Percentiles rank a stretch among this genome's conserved stretches.
Conservation (phyloP, 2,329 filamentous ascomycete species). For the Fusarium sp. region DNA sequence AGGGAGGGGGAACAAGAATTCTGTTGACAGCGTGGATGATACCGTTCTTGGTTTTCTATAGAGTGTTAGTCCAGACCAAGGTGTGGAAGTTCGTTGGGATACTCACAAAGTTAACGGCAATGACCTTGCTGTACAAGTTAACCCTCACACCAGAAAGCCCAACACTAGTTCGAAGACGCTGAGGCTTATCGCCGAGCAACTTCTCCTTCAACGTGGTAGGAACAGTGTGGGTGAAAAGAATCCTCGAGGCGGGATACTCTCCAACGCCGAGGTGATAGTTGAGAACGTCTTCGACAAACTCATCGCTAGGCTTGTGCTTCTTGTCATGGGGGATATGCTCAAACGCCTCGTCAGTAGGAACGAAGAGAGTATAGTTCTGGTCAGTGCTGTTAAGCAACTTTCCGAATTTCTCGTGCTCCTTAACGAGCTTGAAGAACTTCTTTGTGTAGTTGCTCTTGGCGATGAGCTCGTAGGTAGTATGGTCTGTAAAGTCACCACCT, state of each 20-base stretch:
- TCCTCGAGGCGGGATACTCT: conserved; percentile 71
- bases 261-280: conserved; percentile 80
- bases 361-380: conserved; percentile 83
- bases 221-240: conserved; percentile 79
- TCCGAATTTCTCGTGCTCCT: conserved; percentile 78
- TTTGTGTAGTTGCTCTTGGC: conserved; percentile 80
- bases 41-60: conserved; percentile 78
- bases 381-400: conserved; percentile 78
- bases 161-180: conserved; percentile 78
- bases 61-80: not conserved
- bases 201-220: conserved; percentile 73
- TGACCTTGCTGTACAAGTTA: conserved; percentile 81
- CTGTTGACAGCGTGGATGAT: conserved; percentile 82
- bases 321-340: conserved; percentile 64
- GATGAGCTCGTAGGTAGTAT: conserved; percentile 85
- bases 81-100: not conserved
- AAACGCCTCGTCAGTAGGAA: conserved; percentile 82
- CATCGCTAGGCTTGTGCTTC: conserved; percentile 72
- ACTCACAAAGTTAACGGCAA: conserved; percentile 76
- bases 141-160: conserved; percentile 72
- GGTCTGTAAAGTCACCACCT: conserved; percentile 63
- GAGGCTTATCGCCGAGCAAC: conserved; percentile 72
- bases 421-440: conserved; percentile 80
- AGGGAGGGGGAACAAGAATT: conserved; percentile 81
- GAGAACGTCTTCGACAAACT: conserved; percentile 75